Evolutionary conservation across 2,329 filamentous ascomycete genomes (phyloP).

Genomic region (Pseudocercospora eumusae): DNA sequence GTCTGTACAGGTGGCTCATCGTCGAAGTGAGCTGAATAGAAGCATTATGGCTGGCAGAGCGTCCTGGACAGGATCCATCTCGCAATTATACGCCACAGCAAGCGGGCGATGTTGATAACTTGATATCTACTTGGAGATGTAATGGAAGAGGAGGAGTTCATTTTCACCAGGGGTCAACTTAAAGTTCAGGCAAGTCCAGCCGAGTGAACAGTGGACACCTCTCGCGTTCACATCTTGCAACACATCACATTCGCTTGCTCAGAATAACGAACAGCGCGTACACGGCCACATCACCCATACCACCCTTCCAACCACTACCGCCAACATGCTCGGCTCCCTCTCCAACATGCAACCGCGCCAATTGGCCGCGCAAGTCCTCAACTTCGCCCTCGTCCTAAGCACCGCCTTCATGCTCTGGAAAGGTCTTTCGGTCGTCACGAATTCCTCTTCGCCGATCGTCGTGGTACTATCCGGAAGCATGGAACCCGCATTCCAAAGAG

Average conservation of each 20-base stretch:
- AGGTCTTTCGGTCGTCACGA: conserved; percentile 74
- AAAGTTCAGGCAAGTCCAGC: background rate
- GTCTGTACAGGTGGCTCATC: background rate
- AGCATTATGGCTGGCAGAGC: background rate
- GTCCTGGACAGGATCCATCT: no score
- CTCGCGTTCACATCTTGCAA: background rate
- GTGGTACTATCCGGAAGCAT: conserved; percentile 83
- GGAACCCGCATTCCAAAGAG: conserved; percentile 80
- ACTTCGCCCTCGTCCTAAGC: conserved; percentile 86
- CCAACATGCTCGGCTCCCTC: conserved; percentile 67
- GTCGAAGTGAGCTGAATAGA: background rate
- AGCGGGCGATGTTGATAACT: no score
- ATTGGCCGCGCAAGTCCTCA: conserved; percentile 77
- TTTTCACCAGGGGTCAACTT: background rate
- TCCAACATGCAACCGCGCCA: conserved; percentile 72
- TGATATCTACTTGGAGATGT: no score
- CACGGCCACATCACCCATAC: background rate
- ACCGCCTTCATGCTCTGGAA: conserved; percentile 95
- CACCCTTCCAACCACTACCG: conserved; percentile 5
- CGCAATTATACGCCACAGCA: no score
- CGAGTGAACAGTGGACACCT: background rate
- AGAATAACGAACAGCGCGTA: background rate
- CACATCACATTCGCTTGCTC: background rate
- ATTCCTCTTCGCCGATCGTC: conserved; percentile 68
- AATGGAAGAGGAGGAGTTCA: background rate